Evolutionary conservation across 2,329 filamentous ascomycete species (phyloP), one percentile per base, ranked within the genome.

Genomic region (Neofusicoccum ribis): DNA sequence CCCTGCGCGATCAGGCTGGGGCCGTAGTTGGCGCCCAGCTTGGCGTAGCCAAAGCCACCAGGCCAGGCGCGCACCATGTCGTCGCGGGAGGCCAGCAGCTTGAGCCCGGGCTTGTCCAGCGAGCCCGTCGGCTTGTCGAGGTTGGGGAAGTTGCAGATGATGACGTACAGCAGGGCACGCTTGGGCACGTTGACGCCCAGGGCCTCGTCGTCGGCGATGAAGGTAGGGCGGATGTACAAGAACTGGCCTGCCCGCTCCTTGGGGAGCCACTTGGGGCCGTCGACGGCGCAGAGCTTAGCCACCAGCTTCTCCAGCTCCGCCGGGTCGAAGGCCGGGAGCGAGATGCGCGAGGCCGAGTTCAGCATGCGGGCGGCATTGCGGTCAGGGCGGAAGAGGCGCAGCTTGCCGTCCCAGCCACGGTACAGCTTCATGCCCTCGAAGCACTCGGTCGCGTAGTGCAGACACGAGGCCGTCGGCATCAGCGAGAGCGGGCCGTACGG

Each of bases 21-120:
- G 0, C 93, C 93, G 77, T 97, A 97, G 83, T 97, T 97, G 67
- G 93, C 93, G 63, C 93, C 93, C 39, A 97, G 86, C 80, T 97
- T 97, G 67, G 93, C 92, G 74, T 90, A 93, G 0, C 93, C 93
- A 76, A 96, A 96, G 9, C 94, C 93, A 67, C 93, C 93, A 20
- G 92, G 92, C 93, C 93, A 97, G 12, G 93, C 93, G 69, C 93
- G 89, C 65, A 96, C 88, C 82, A 89, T 91, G 77, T 96, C 91
- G 69, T 93, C 88, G 64, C 87, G 86, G 51, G 87, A 91, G 0
- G 93, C 94, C 74, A 94, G 86, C 51, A 96, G 86, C 71, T 86
- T 89, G 83, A 96, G 72, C 6, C 75, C 77, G 14, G 63, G 63
- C 56, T 46, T 52, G 8, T 12, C 39, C 8, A 54, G 34, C 6